Base-by-base conservation (phyloP, 2,329 filamentous ascomycete genomes). In the Neurospora sp. region DNA sequence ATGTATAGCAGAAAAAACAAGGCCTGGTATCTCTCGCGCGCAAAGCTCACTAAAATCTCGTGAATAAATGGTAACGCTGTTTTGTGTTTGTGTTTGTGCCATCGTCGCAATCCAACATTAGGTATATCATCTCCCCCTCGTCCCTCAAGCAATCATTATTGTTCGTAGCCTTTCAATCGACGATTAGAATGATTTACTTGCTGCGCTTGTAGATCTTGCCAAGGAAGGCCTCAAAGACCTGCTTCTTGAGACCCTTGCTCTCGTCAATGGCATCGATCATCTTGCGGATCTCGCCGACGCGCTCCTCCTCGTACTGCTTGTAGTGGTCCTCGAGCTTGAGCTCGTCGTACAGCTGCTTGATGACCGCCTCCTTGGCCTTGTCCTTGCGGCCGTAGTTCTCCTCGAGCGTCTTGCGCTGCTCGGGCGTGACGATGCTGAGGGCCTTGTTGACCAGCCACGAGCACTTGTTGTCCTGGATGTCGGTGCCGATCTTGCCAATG, bases 401-500 rank as follows among this genome's bases (percentile, higher is more conserved):
- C 78, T 97, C 93, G 68, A 99, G 89, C 46, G 96, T 81, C 82
- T 91, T 86, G 78, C 93, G 89, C 86, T 99, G 96, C 80, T 95
- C 93, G 1, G 92, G 89, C 2, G 87, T 94, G 74, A 88, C 91
- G 72, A 91, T 87, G 80, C 89, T 86, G 71, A 99, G 86, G 66
- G 96, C 96, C 82, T 97, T 91, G 87, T 99, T 99, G 82, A 99
- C 88, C 71, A 99, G 85, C 96, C 96, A 99, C 57, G 92, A 96
- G 87, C 96, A 99, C 87, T 99, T 99, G 88, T 99, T 99, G 84
- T 99, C 96, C 86, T 94, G 90, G 81, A 99, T 99, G 78, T 99
- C 96, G 71, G 96, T 99, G 74, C 96, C 96, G 74, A 98, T 97
- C 88, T 99, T 99, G 81, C 96, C 96, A 79, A 99, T 96, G 78